Evolutionary conservation across 2,329 filamentous ascomycete species (phyloP), one percentile per base, ranked within the genome.

Genomic region (Talaromyces verruculosus): DNA sequence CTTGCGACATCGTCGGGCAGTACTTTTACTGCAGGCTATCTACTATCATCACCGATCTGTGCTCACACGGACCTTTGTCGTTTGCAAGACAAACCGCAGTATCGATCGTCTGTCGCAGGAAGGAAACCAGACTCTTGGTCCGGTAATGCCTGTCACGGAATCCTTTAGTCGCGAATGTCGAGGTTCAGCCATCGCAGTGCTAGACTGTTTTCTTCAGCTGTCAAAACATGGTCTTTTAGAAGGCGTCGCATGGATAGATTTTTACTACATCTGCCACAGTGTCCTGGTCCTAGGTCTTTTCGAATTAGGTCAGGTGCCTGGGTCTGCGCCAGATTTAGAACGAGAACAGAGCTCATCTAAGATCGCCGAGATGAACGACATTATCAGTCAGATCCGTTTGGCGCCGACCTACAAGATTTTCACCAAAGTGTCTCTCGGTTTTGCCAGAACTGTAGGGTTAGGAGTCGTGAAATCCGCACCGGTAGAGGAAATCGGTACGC

Each of bases 231-330:
- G 72, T 22, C 69, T 76, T 0, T 60, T 79, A 6, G 75, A 78
- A 58, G 76, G 77, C 0, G 68, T 76, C 7, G 76, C 76, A 0
- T 75, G 75, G 1, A 69, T 78, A 0, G 77, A 79, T 35, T 70
- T 77, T 1, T 79, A 77, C 41, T 79, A 79, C 61, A 71, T 73
- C 39, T 78, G 77, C 65, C 77, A 73, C 51, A 73, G 75, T 1
- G 72, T 72, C 1, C 78, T 79, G 73, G 69, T 75, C 0, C 69
- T 76, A 69, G 39, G 67, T 73, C n/a, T 72, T 72, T 55, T 68
- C 67, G 51, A 64, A 71, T 22, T 67, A 66, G 58, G 60, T 19
- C 53, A 58, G 28, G 30, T 53, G 15, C 17, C 11, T 19, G 30
- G 19, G 41, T 49, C 30, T 19, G 30, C 43, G 7, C 15, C 28